A percentile compares a stretch with the other conserved stretches of the same genome.
Evolutionary conservation across 768 basidiomycete species (phyloP).

Genomic region (Suillus paluster): DNA sequence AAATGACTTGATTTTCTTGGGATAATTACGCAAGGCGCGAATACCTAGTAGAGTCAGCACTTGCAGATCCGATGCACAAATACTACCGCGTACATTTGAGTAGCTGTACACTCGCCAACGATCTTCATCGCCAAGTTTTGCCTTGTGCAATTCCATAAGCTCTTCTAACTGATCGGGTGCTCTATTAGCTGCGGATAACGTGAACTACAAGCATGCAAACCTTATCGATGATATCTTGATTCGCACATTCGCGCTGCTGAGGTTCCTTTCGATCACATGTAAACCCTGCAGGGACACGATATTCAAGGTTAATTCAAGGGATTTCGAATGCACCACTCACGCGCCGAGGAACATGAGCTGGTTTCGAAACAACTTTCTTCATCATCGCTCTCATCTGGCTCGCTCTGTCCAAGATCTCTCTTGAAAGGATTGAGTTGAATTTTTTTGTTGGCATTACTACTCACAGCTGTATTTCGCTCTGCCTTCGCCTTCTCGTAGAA

Average conservation of each 20-base stretch:
- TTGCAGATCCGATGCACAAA: too few relatives aligned
- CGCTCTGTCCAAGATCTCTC: conserved; percentile 41
- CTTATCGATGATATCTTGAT: conserved; percentile 79
- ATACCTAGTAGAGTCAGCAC: conserved; percentile 50
- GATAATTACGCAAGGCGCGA: conserved; percentile 56
- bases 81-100: conserved; percentile 56
- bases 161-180: conserved; percentile 57
- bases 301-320: not conserved
- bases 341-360: conserved; percentile 9
- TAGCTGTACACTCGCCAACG: conserved; percentile 71
- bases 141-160: conserved; percentile 65
- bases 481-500: conserved; percentile 65
- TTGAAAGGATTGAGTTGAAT: conserved; percentile 36
- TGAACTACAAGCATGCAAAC: conserved; percentile 35
- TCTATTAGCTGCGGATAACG: conserved; percentile 1
- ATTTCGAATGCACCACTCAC: not conserved
- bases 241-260: conserved; percentile 46
- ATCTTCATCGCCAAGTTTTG: conserved; percentile 63
- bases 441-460: conserved; percentile 15
- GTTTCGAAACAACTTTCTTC: conserved; percentile 18
- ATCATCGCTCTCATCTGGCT: conserved; percentile 36
- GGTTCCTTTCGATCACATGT: conserved; percentile 59
- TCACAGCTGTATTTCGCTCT: conserved; percentile 48
- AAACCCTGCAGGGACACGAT: conserved; percentile 51
- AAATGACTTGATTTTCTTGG: conserved; percentile 58